These are phyloP conservation scores for Hyphodiscus sp. DNA, from an alignment of 2,329 filamentous ascomycete species.

Conservation along the genomic window DNA sequence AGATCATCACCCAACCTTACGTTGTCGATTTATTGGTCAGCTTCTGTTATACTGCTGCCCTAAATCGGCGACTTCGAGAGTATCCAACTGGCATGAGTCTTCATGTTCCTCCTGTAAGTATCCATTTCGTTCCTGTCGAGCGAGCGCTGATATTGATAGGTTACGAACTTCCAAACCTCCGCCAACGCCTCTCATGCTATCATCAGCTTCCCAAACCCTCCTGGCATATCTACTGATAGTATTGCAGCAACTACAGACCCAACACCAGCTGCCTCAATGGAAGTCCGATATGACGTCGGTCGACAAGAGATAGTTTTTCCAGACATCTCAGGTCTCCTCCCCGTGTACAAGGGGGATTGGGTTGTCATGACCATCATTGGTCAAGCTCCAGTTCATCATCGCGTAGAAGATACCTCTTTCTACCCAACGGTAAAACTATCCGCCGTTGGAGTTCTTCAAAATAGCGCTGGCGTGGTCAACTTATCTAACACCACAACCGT, in stretches of 20 bases:
- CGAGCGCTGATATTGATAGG: background rate
- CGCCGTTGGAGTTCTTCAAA: constrained; percentile 1
- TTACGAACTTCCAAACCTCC: background rate
- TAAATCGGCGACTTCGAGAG: constrained; percentile 22
- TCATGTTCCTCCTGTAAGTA: constrained; percentile 20
- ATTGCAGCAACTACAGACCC: background rate
- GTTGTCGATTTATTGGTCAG: constrained; percentile 81
- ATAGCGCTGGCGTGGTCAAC: background rate
- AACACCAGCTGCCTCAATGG: background rate
- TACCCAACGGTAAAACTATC: constrained; percentile 25
- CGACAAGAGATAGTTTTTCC: constrained; percentile 22
- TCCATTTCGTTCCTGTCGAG: background rate
- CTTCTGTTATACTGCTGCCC: constrained; percentile 61
- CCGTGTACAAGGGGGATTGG: constrained; percentile 26
- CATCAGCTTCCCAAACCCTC: background rate
- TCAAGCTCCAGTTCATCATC: constrained; percentile 16
- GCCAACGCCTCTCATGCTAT: background rate
- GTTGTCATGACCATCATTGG: constrained; percentile 18
- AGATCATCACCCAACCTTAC: constrained; percentile 70
- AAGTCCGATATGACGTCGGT: constrained; percentile 18
- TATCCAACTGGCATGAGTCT: constrained; percentile 31
- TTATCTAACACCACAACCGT: background rate
- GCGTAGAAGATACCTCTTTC: constrained; percentile 22
- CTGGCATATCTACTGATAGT: too few species aligned
- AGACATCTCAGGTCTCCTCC: constrained; percentile 1